Conservation (phyloP, 2,329 filamentous ascomycete species). For the Stachybotrys chartarum region DNA sequence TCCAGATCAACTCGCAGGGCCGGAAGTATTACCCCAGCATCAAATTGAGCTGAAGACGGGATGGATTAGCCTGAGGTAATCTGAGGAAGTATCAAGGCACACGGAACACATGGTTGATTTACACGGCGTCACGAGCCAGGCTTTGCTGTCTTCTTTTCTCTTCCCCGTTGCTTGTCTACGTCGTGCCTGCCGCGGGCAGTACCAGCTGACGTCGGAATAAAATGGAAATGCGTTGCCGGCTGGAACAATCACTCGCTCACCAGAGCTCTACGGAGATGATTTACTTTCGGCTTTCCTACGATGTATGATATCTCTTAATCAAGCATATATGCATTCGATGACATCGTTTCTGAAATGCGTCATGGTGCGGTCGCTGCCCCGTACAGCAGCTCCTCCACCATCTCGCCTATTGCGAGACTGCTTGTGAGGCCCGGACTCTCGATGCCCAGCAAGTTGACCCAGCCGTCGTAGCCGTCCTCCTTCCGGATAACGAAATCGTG, state of each 20-base stretch:
- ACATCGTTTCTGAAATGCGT: not conserved
- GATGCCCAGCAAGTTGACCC: conserved; percentile 86
- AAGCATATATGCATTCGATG: not conserved
- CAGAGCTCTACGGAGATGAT: not conserved
- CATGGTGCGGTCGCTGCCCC: conserved; percentile 8
- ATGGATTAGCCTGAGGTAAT: not conserved
- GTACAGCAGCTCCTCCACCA: conserved; percentile 52
- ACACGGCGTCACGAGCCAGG: not conserved
- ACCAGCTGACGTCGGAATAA: not conserved
- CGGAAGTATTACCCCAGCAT: conserved; percentile 54
- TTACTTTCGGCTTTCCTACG: not conserved
- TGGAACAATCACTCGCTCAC: not conserved
- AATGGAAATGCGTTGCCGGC: not conserved
- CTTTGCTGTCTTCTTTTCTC: too few species aligned
- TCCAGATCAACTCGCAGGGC: conserved; percentile 55
- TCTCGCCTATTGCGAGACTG: conserved; percentile 75
- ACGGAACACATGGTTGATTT: not conserved
- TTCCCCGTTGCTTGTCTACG: too few species aligned
- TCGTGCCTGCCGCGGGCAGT: too few species aligned
- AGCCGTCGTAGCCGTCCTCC: conserved; percentile 73
- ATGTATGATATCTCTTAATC: not conserved
- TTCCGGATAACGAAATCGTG: conserved; percentile 75
- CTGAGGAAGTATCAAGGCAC: not conserved
- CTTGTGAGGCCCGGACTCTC: conserved; percentile 91
- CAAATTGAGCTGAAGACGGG: conserved; percentile 36